A percentile compares a stretch with the other conserved stretches of the same genome.
These are phyloP conservation scores for Lanmaoa rubissima DNA, from an alignment of 768 basidiomycete genomes.

Conservation along the genomic window DNA sequence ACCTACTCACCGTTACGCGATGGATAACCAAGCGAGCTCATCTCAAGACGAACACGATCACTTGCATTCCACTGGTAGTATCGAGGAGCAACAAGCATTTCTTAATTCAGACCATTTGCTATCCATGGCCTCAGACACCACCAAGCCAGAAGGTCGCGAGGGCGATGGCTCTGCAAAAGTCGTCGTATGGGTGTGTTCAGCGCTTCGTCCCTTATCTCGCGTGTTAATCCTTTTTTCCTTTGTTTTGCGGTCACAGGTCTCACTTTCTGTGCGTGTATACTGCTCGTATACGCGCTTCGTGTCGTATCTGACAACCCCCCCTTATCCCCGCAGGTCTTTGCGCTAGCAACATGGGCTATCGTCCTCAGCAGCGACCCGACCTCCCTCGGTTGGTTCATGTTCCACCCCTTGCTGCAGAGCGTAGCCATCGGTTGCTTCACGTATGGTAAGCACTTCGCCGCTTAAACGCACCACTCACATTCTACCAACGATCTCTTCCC, in stretches of 20 bases:
- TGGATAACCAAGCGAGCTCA: not conserved
- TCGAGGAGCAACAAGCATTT: slow-evolving; percentile 17
- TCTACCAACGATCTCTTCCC: not conserved
- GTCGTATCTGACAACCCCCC: slow-evolving; percentile 1
- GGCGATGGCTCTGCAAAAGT: slow-evolving; percentile 38
- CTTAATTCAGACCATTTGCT: not conserved
- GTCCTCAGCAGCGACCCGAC: slow-evolving; percentile 46
- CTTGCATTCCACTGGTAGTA: not conserved
- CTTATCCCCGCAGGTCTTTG: slow-evolving; percentile 35
- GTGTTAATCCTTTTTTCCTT: not conserved
- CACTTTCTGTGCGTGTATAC: slow-evolving; percentile 11
- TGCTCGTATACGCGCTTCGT: not conserved
- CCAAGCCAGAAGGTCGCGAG: slow-evolving; percentile 37
- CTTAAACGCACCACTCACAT: not conserved
- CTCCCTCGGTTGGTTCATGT: slow-evolving; percentile 57
- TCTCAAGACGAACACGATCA: not conserved
- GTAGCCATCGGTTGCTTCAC: slow-evolving; percentile 55
- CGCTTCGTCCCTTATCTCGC: not conserved
- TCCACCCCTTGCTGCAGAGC: slow-evolving; percentile 64
- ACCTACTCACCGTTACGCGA: not conserved
- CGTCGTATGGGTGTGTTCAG: slow-evolving; percentile 37
- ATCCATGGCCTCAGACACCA: slow-evolving; percentile 25
- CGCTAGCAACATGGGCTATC: slow-evolving; percentile 43
- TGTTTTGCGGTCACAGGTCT: slow-evolving; percentile 4
- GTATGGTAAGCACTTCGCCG: slow-evolving; percentile 47